phyloP scores from a whole-genome alignment of 192 early-diverging fungal species.

The Coemansia sp. region DNA sequence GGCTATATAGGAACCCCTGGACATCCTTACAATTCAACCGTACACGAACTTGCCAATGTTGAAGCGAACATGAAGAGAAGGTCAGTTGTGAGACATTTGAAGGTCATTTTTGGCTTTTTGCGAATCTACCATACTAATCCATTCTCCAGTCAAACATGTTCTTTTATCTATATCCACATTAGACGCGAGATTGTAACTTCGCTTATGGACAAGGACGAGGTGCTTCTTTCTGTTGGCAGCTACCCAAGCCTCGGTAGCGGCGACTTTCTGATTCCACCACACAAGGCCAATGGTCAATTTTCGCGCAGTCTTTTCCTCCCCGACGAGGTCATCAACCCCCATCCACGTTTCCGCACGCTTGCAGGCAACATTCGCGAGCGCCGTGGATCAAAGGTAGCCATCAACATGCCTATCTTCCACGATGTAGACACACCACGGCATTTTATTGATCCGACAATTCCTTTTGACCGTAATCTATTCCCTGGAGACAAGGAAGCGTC shows the following conservation, averaged over 20 bases:
- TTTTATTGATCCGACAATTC: conserved; percentile 77
- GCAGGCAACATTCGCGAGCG: conserved; percentile 92
- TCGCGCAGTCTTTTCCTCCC: conserved; percentile 89
- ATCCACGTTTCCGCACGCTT: conserved; percentile 90
- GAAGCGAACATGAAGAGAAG: conserved; percentile 85
- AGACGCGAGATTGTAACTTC: conserved; percentile 70
- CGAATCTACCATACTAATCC: too few relatives aligned
- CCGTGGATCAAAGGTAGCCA: conserved; percentile 89
- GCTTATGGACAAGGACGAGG: conserved; percentile 69
- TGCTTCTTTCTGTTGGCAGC: conserved; percentile 78
- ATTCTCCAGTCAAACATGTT: neutral
- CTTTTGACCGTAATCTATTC: conserved; percentile 59
- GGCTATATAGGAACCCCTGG: conserved; percentile 77
- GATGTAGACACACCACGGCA: conserved; percentile 88
- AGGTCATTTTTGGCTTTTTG: neutral
- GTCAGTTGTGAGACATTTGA: conserved; percentile 2
- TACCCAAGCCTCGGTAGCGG: conserved; percentile 89
- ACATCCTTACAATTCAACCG: conserved; percentile 80
- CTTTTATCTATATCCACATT: neutral
- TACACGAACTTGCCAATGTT: conserved; percentile 77
- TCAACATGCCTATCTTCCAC: conserved; percentile 95
- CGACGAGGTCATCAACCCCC: conserved; percentile 91
- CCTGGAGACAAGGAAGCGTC: conserved; percentile 73
- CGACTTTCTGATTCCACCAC: conserved; percentile 71
- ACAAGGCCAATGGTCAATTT: conserved; percentile 67